Percentiles rank a stretch among this genome's conserved stretches.
phyloP scores from a whole-genome alignment of 192 early-diverging fungal genomes.

The Coemansia sp. region DNA sequence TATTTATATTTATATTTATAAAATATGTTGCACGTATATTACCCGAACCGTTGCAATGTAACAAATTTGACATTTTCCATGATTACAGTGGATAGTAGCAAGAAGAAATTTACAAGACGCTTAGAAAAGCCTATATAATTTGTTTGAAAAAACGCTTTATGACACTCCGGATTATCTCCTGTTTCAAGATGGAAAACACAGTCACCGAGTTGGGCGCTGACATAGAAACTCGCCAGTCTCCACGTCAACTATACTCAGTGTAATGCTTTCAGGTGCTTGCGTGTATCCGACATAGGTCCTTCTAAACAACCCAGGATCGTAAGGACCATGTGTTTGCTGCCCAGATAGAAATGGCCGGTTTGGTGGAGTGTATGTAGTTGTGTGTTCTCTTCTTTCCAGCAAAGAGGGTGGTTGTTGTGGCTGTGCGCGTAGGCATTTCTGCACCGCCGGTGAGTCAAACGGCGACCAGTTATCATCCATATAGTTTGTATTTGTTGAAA shows the following conservation, averaged over 20 bases:
- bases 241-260: constrained; percentile 29
- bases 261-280: constrained; percentile 31
- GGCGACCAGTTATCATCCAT: constrained; percentile 38
- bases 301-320: constrained; percentile 9
- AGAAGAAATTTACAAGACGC: not conserved
- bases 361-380: constrained; percentile 17
- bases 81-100: no score
- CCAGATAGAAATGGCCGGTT: not conserved
- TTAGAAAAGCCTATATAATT: not conserved
- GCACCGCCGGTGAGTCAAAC: constrained; percentile 23
- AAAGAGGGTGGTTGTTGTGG: constrained; percentile 13
- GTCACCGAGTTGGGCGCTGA: constrained; percentile 19
- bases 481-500: not conserved
- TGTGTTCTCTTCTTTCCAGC: constrained; percentile 17
- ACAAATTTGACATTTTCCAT: no score
- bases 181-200: not conserved
- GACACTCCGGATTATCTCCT: not conserved
- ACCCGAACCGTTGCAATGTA: not conserved
- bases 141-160: not conserved
- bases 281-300: constrained; percentile 33
- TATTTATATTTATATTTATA: not conserved
- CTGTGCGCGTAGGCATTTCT: constrained; percentile 17
- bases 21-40: not conserved
- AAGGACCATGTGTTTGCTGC: not conserved
- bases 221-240: constrained; percentile 43